Evolutionary conservation across 1,139 yeast species (phyloP), one percentile per base, ranked within the genome.

Genomic region (Pichia sp.): DNA sequence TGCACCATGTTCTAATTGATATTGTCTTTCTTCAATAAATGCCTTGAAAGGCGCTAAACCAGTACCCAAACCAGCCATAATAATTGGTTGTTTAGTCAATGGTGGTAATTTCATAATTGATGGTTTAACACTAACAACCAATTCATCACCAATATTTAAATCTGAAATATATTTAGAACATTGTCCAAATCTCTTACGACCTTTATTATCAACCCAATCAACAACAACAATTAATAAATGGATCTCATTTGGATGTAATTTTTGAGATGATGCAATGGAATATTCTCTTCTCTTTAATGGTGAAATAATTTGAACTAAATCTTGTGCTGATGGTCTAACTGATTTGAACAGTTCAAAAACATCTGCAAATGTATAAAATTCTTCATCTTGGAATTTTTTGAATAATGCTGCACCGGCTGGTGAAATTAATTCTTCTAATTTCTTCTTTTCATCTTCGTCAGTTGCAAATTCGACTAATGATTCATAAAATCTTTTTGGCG

Each of bases 31-130:
- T 72, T 93, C 98, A 56, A 91, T 80, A 66, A 93, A 90, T 0
- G 98, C 99, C 76, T 93, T 91, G 82, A 93, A 93, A 53, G 99
- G 99, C 27, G 99, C 99, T 63, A 93, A 79, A 58, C 99, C 99
- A 53, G 99, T 93, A 72, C 99, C 99, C 61, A 93, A 78, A 64
- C 99, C 99, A 60, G 96, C 85, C 98, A 93, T 91, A 58, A 93
- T 84, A 62, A 93, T 86, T 33, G 99, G 98, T 68, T 88, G 95
- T 46, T 83, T 80, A 13, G 96, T 78, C 58, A 81, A 77, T 62
- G 93, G 87, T 56, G 99, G 98, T 58, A 91, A 77, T 73, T 91
- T 91, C 97, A 93, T 90, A 46, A 93, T 97, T 16, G 97, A 89
- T 25, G 98, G 96, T 72, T 93, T 93, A 53, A 93, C 97, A 59